Conservation (phyloP, 805 yeast species). For the Ogataea trehaloabstinens region DNA sequence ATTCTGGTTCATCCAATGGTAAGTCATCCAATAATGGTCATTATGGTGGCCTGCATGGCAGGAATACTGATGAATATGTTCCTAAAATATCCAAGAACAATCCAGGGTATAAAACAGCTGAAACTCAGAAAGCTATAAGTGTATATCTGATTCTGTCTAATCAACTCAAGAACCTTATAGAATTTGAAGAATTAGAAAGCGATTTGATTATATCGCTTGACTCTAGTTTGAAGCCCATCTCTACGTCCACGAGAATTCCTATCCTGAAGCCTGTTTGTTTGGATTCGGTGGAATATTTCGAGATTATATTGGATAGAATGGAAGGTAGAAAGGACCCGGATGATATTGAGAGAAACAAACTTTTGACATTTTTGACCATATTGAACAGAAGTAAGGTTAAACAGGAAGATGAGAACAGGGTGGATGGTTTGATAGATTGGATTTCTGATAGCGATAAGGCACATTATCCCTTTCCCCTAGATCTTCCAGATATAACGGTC, state of each 20-base stretch:
- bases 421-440: constrained; percentile 31
- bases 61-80: constrained; percentile 29
- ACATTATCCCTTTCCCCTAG: constrained; percentile 19
- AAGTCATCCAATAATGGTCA: neutral
- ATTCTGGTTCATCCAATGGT: neutral
- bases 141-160: constrained; percentile 46
- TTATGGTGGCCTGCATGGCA: constrained; percentile 1
- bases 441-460: constrained; percentile 12
- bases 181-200: constrained; percentile 34
- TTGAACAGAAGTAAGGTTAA: constrained; percentile 13
- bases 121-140: constrained; percentile 22
- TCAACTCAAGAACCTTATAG: constrained; percentile 37
- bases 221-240: constrained; percentile 27
- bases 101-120: constrained; percentile 18
- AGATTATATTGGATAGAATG: constrained; percentile 15
- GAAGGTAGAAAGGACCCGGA: constrained; percentile 5
- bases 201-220: constrained; percentile 52
- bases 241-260: constrained; percentile 33
- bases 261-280: constrained; percentile 43
- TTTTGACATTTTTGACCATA: constrained; percentile 21
- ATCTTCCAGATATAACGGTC: constrained; percentile 14
- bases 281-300: constrained; percentile 45
- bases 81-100: constrained; percentile 32
- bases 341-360: constrained; percentile 11
- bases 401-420: constrained; percentile 15